These are phyloP conservation scores for Laetiporus sulphureus DNA, from an alignment of 1,284 basidiomycete genomes.

Conservation along the genomic window DNA sequence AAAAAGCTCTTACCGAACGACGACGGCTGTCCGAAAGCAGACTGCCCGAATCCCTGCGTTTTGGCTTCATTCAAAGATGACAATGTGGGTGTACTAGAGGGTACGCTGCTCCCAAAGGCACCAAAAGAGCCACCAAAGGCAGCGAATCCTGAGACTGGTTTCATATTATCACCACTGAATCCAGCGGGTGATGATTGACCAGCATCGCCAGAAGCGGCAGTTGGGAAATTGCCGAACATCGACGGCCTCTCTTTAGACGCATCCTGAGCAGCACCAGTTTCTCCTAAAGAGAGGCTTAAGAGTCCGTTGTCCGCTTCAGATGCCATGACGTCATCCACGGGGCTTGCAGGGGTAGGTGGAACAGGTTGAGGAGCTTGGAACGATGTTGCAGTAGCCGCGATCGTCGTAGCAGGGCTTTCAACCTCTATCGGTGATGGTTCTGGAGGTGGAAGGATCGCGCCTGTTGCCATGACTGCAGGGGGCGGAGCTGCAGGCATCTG, in stretches of 20 bases:
- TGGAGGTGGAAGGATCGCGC: too few species aligned
- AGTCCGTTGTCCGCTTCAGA: constrained; percentile 18
- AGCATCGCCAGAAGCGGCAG: too few species aligned
- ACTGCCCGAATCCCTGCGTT: constrained; percentile 18
- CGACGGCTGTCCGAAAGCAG: constrained; percentile 17
- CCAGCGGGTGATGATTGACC: too few species aligned
- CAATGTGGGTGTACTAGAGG: neutral
- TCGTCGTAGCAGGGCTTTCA: too few species aligned
- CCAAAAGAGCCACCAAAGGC: constrained; percentile 28
- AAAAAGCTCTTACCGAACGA: constrained; percentile 23
- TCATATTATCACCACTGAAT: constrained; percentile 26
- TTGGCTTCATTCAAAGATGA: constrained; percentile 18
- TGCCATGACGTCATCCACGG: constrained; percentile 25
- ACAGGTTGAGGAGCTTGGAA: constrained; percentile 1
- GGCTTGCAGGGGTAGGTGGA: neutral
- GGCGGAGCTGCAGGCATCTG: neutral
- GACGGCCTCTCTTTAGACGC: constrained; percentile 12
- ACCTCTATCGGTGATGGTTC: too few species aligned
- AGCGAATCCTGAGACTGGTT: constrained; percentile 35
- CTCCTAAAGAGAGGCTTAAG: constrained; percentile 31
- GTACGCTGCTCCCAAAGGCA: constrained; percentile 12
- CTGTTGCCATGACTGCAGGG: neutral
- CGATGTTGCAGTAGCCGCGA: too few species aligned
- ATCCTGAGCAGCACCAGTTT: constrained; percentile 3
- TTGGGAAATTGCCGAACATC: constrained; percentile 26